Evolutionary conservation across 1,284 basidiomycete species (phyloP).

Genomic region (Irpex lacteus): DNA sequence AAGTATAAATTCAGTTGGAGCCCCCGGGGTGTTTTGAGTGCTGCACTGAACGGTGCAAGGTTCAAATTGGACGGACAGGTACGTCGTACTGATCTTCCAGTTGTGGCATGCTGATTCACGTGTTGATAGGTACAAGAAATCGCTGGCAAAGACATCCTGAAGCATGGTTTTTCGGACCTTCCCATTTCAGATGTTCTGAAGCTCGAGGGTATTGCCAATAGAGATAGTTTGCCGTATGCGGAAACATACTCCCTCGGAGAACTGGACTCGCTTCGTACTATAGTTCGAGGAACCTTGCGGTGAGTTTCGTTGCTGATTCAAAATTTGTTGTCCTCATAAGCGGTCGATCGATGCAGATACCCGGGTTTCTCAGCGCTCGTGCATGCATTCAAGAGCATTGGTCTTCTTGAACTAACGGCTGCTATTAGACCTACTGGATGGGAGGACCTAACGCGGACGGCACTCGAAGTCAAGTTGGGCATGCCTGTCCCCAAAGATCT

Average conservation of each 20-base stretch:
- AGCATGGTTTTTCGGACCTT: slow-evolving; percentile 59
- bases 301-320: slow-evolving; percentile 24
- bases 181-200: slow-evolving; percentile 67
- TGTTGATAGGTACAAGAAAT: slow-evolving; percentile 47
- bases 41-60: slow-evolving; percentile 75
- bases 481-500: slow-evolving; percentile 31
- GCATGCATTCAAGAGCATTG: slow-evolving; percentile 71
- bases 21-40: slow-evolving; percentile 83
- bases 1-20: slow-evolving; percentile 97
- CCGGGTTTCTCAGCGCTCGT: slow-evolving; percentile 82
- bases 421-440: slow-evolving; percentile 24
- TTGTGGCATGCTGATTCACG: not conserved
- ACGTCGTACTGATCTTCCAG: not conserved
- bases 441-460: slow-evolving; percentile 16
- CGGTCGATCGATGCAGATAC: slow-evolving; percentile 50
- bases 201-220: slow-evolving; percentile 88
- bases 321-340: too few species aligned
- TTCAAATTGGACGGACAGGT: slow-evolving; percentile 68
- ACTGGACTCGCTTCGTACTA: slow-evolving; percentile 52
- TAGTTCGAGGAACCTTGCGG: slow-evolving; percentile 87
- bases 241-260: slow-evolving; percentile 66
- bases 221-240: slow-evolving; percentile 81
- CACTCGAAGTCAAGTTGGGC: slow-evolving; percentile 30
- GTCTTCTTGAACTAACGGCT: slow-evolving; percentile 57
- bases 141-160: slow-evolving; percentile 53